Percentiles rank a stretch among this genome's conserved stretches.
These are phyloP conservation scores for Tilletiaria anomala DNA, from an alignment of 1,284 basidiomycete genomes.

Conservation along the genomic window DNA sequence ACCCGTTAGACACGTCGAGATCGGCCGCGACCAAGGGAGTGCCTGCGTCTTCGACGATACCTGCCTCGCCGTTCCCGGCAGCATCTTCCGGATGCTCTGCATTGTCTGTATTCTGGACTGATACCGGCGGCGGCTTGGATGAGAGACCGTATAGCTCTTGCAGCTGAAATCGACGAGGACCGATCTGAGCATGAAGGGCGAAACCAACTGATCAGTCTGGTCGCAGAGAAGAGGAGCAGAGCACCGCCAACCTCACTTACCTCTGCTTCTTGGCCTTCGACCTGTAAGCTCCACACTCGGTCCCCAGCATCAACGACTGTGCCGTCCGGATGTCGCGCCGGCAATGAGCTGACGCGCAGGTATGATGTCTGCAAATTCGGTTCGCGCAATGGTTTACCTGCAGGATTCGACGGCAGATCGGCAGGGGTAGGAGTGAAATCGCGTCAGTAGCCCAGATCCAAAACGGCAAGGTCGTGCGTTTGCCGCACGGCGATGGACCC, in stretches of 20 bases:
- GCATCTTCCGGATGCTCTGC: constrained; percentile 3
- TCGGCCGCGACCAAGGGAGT: not conserved
- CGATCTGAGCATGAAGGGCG: constrained; percentile 9
- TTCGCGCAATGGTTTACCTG: constrained; percentile 14
- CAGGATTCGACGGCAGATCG: not conserved
- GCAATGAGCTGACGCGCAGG: constrained; percentile 19
- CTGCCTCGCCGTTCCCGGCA: constrained; percentile 1
- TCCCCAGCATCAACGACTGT: not conserved
- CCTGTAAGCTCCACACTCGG: constrained; percentile 18
- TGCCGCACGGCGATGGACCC: not conserved
- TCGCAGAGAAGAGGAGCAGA: not conserved
- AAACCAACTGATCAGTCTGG: not conserved
- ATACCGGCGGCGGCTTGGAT: constrained; percentile 15
- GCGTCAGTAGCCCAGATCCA: not conserved
- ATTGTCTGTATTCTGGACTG: not conserved
- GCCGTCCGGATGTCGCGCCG: constrained; percentile 6
- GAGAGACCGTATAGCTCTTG: constrained; percentile 36
- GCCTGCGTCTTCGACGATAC: not conserved
- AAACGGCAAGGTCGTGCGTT: too few species aligned
- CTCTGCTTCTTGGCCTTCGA: constrained; percentile 31
- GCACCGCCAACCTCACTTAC: too few species aligned
- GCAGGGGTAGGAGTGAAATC: too few species aligned
- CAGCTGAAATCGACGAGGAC: constrained; percentile 29
- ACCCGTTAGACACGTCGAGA: constrained; percentile 11
- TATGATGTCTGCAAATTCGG: constrained; percentile 32